Evolutionary conservation across 441 rosid species (phyloP), one percentile per base, ranked within the genome.

Genomic region (Gossypium lobatum): DNA sequence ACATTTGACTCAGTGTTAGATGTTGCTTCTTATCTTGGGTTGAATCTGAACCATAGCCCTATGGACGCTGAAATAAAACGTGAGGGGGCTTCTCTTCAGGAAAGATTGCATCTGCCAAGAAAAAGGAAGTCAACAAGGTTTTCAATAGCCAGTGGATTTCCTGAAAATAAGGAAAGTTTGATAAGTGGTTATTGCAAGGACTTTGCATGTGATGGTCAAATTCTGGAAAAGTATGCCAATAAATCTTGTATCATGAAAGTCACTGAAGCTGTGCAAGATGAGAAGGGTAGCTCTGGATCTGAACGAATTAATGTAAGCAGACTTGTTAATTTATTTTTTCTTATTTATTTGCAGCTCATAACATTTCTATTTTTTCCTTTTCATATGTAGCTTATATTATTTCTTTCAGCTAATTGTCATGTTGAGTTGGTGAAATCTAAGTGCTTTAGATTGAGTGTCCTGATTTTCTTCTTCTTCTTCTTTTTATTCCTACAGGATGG

Each of bases 11-110:
- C 97, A 46, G 73, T 90, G 85, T 77, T 80, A 74, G 96, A 89
- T 82, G 98, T 94, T 86, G 97, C 95, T 79, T 75, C 77, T 77
- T 85, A 92, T 88, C 91, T 94, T 77, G 98, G 97, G 39, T 77
- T 94, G 86, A 71, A 75, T 65, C 59, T 89, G 46, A 87, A 74
- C 75, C 72, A 75, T 82, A 81, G 64, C 76, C 79, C 80, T 74
- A 68, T 81, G 80, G 89, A 85, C 69, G 39, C 81, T 16, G 88
- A 83, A 74, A 74, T 81, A 42, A 84, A 81, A 77, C 76, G 66
- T 59, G 87, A 83, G 80, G 85, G 80, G 57, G 80, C 85, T 82
- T 73, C 83, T 79, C 66, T 80, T 63, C 91, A 82, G 78, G 97
- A 89, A 77, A 84, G 77, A 73, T 75, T 81, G 77, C 88, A 74